Evolutionary conservation across 2,329 filamentous ascomycete genomes (phyloP).

Genomic region (Xylariaceae sp.): DNA sequence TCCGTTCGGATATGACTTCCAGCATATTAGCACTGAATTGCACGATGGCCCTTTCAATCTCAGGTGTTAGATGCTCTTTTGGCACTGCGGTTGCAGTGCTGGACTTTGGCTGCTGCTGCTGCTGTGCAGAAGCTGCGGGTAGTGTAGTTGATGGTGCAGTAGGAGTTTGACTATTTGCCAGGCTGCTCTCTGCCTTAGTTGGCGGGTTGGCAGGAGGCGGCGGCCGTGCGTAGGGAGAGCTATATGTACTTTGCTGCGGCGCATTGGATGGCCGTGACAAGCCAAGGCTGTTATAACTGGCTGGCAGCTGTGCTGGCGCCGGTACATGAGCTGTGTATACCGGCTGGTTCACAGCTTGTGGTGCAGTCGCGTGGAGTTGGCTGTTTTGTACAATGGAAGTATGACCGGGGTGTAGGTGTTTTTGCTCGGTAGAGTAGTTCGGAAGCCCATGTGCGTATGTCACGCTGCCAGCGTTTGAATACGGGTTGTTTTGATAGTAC

Average conservation of each 20-base stretch:
- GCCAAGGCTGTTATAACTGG: constrained; percentile 23
- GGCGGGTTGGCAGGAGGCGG: constrained; percentile 27
- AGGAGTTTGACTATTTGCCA: constrained; percentile 20
- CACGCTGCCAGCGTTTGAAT: constrained; percentile 25
- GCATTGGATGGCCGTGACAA: constrained; percentile 26
- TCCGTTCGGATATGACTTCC: constrained; percentile 28
- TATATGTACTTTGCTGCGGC: constrained; percentile 33
- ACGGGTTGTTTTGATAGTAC: constrained; percentile 33
- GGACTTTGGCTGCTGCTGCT: constrained; percentile 14
- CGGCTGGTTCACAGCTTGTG: constrained; percentile 26
- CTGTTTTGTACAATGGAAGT: constrained; percentile 23
- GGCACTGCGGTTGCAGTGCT: constrained; percentile 7
- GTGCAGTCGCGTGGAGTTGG: constrained; percentile 23
- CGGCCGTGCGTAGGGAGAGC: constrained; percentile 33
- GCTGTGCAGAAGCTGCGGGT: constrained; percentile 10
- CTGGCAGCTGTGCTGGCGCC: constrained; percentile 31
- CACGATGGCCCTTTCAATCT: constrained; percentile 31
- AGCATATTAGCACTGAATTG: constrained; percentile 33
- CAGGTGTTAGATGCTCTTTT: constrained; percentile 24
- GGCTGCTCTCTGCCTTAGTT: constrained; percentile 24
- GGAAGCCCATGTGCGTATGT: constrained; percentile 26
- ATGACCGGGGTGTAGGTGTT: constrained; percentile 25
- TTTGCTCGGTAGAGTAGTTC: constrained; percentile 24
- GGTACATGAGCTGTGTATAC: constrained; percentile 28
- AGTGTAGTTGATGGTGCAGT: constrained; percentile 22